Base-by-base conservation (phyloP, 1,284 basidiomycete species). In the Tilletia setariae region DNA sequence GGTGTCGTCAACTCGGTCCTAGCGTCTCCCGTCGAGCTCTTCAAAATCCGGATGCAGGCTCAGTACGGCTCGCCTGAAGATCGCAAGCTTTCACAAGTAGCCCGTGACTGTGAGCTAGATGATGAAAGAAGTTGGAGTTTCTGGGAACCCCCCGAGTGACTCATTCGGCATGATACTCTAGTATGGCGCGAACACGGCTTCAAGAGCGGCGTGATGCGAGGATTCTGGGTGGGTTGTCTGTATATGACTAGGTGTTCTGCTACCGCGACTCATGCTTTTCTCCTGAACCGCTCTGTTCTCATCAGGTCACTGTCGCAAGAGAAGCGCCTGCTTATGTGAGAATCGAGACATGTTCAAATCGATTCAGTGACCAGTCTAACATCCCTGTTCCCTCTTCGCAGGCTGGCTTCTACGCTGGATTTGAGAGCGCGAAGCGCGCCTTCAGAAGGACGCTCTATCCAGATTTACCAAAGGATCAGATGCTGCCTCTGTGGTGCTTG, bases 11-110 rank as follows among this genome's bases (percentile, higher is more conserved):
- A 98, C 78, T 89, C 93, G 23, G 83, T 96, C 16, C 87, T 78
- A 8, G 67, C 67, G 0, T 91, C 90, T 82, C 94, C 95, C 19
- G 70, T 76, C n/a, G 74, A 78, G 59, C 51, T 76, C 32, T 91
- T 91, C 83, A 92, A 94, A 84, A 92, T 98, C 61, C 88, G 92
- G n/a, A 96, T 97, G 94, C 94, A 98, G 84, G 93, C 92, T 3
- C 92, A 94, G 79, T 93, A 93, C 75, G 91, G 59, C 6, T 65
- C 66, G 3, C 21, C 19, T 2, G 47, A 42, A 1, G 53, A 49
- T 28, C 92, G 94, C 80, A 91, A 94, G 84, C 87, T 88, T 53
- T 85, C 89, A 40, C 86, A 85, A 1, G 86, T 96, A 2, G 88
- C 88, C 4, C 85, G 84, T 21, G 91, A 94, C 11, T 30, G 56